Percentiles rank a stretch among this genome's conserved stretches.
Conservation (phyloP, 345 rosid species). For the Theobroma cacao region DNA sequence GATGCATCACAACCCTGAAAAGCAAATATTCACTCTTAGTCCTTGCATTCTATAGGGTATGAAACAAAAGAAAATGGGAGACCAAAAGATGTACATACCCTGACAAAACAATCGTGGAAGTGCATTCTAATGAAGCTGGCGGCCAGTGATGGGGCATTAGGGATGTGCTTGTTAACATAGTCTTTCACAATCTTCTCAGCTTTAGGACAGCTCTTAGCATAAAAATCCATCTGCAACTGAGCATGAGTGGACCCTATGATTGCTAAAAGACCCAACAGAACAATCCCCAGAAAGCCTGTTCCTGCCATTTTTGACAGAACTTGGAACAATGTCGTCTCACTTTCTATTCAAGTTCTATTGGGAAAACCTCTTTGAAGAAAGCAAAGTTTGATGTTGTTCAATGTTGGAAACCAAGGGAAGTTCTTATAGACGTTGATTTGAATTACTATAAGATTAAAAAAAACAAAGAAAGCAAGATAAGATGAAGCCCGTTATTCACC, state of each 20-base stretch:
- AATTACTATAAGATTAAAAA: neutral
- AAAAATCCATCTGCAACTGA: constrained; percentile 58
- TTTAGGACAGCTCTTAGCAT: constrained; percentile 62
- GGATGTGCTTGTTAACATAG: constrained; percentile 54
- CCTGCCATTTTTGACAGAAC: constrained; percentile 18
- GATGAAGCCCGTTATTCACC: neutral
- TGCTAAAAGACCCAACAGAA: constrained; percentile 30
- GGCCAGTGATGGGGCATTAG: constrained; percentile 68
- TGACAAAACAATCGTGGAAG: constrained; percentile 87
- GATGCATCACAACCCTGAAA: constrained; percentile 90
- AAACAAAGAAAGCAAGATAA: neutral
- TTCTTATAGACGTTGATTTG: constrained; percentile 16
- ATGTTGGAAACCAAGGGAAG: neutral
- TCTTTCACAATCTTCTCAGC: constrained; percentile 69
- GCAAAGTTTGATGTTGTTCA: neutral
- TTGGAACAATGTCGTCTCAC: neutral
- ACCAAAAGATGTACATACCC: too few relatives aligned
- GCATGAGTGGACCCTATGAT: constrained; percentile 37
- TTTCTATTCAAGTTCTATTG: neutral
- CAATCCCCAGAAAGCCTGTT: constrained; percentile 13
- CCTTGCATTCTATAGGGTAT: neutral
- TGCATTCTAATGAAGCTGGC: constrained; percentile 81
- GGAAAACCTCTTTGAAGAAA: neutral
- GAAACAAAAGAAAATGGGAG: too few relatives aligned
- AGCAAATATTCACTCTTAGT: neutral